phyloP scores from a whole-genome alignment of 345 rosid genomes.

The Eucalyptus brandiana region DNA sequence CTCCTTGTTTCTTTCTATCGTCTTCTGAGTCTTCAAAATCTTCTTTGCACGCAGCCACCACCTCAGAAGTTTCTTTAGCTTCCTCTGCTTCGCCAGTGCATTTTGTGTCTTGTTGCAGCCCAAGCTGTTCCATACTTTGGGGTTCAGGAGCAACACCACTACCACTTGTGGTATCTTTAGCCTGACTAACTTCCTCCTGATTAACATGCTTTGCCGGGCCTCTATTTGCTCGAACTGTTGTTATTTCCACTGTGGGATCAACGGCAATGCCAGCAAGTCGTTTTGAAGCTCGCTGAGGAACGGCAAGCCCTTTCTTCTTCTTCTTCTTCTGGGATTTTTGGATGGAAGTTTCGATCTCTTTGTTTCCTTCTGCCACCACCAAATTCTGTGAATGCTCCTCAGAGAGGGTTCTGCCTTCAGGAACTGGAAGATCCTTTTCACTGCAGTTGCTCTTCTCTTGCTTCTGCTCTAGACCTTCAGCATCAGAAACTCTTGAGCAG shows the following conservation, averaged over 20 bases:
- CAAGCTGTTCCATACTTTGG: neutral
- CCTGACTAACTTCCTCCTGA: constrained; percentile 5
- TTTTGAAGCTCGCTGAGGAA: constrained; percentile 70
- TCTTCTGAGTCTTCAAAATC: neutral
- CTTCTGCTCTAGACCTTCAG: constrained; percentile 5
- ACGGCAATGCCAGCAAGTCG: constrained; percentile 82
- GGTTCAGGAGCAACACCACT: neutral
- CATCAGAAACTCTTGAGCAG: constrained; percentile 15
- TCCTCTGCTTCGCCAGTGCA: neutral
- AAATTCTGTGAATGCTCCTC: neutral
- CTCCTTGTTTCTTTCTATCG: neutral
- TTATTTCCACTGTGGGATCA: constrained; percentile 51
- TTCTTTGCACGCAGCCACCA: neutral
- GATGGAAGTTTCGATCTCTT: neutral
- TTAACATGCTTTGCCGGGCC: constrained; percentile 9
- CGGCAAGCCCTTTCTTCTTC: constrained; percentile 16
- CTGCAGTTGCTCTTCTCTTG: constrained; percentile 12
- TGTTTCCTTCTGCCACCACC: neutral
- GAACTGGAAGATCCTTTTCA: neutral
- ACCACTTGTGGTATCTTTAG: constrained; percentile 3
- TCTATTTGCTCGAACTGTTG: constrained; percentile 25
- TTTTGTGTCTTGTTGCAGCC: neutral
- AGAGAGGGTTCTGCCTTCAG: constrained; percentile 1
- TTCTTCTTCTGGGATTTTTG: constrained; percentile 6
- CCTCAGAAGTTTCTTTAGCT: neutral